Evolutionary conservation across 257 asterid genomes (phyloP).

Genomic region (Phtheirospermum japonicum): DNA sequence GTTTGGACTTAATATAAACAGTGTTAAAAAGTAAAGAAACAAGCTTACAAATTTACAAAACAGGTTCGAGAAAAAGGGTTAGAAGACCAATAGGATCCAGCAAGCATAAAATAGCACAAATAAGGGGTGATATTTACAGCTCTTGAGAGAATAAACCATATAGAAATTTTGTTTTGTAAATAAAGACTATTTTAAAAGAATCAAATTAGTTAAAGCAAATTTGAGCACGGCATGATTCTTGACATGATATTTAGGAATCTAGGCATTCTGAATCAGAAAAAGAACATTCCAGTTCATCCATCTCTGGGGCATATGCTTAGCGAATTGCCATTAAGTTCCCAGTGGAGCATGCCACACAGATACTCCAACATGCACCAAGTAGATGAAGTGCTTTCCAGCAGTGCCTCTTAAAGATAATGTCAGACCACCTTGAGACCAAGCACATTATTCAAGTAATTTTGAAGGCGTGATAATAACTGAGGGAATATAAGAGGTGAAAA

Average conservation of each 20-base stretch:
- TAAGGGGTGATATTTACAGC: constrained; percentile 9
- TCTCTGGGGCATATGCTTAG: too few species aligned
- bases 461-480: neutral
- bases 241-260: constrained; percentile 1
- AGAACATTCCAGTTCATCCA: too few species aligned
- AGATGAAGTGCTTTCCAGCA: too few species aligned
- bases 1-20: constrained; percentile 14
- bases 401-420: too few species aligned
- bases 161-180: neutral
- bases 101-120: constrained; percentile 15
- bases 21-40: neutral
- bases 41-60: neutral
- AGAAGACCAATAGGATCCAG: constrained; percentile 7
- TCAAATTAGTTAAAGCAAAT: constrained; percentile 1
- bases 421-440: too few species aligned
- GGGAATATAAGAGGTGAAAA: neutral
- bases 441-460: neutral
- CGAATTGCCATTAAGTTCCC: too few species aligned
- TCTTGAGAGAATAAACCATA: constrained; percentile 10
- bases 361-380: too few species aligned
- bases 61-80: neutral
- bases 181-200: neutral
- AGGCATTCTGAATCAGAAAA: neutral
- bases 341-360: too few species aligned
- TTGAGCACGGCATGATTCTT: constrained; percentile 12